Conservation (phyloP, 306 rosid genomes). For the Fragaria ananassa region DNA sequence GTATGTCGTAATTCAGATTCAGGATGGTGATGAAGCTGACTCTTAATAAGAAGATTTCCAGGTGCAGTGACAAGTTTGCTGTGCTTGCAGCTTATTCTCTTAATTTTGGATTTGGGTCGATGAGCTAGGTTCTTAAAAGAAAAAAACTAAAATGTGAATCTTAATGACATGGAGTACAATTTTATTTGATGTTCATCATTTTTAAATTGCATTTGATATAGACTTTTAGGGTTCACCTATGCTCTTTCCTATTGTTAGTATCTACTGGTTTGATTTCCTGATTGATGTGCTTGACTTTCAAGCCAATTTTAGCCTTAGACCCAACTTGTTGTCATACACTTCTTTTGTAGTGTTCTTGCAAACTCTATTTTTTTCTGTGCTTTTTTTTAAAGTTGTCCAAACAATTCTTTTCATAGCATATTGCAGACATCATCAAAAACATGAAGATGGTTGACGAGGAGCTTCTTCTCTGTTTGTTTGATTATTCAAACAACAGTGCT, state of each 20-base stretch:
- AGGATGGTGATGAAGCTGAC: slow-evolving; percentile 70
- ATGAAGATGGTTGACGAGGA: neutral
- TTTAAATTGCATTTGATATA: slow-evolving; percentile 33
- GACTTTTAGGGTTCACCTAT: slow-evolving; percentile 19
- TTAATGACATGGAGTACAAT: slow-evolving; percentile 33
- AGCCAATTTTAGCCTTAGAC: slow-evolving; percentile 8
- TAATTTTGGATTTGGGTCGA: slow-evolving; percentile 40
- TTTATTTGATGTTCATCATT: slow-evolving; percentile 39
- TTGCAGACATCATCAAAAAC: neutral
- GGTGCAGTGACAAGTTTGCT: slow-evolving; percentile 62
- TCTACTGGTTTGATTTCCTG: slow-evolving; percentile 27
- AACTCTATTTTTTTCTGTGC: neutral
- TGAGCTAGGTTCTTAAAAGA: slow-evolving; percentile 37
- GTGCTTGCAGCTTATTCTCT: slow-evolving; percentile 47
- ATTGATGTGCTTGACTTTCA: slow-evolving; percentile 14
- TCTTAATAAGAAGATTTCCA: slow-evolving; percentile 55
- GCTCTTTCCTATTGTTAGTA: slow-evolving; percentile 27
- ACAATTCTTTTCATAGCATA: neutral
- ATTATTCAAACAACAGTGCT: neutral
- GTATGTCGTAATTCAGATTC: slow-evolving; percentile 50
- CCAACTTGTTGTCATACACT: neutral
- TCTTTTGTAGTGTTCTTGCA: neutral
- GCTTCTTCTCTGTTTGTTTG: neutral
- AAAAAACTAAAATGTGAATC: slow-evolving; percentile 20
- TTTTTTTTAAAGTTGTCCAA: neutral